Conservation (phyloP, 306 rosid species). For the Medicago lupulina region DNA sequence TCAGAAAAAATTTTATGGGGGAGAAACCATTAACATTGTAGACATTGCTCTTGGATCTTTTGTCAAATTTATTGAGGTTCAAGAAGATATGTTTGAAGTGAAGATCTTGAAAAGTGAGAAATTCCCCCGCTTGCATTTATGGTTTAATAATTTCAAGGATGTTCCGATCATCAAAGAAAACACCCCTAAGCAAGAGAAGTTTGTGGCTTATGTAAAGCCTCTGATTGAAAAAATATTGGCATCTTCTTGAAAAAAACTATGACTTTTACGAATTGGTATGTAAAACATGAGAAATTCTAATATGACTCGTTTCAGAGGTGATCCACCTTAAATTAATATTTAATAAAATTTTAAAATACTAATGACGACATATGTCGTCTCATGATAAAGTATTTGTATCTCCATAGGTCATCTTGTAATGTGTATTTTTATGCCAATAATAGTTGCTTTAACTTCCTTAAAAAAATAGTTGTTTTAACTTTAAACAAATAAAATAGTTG, state of each 20-base stretch:
- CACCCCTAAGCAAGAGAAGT: background rate
- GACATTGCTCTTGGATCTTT: background rate
- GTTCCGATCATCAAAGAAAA: background rate
- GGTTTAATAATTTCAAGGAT: background rate
- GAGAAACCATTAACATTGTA: conserved; percentile 40
- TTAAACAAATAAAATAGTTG: too few relatives aligned
- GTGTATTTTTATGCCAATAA: background rate
- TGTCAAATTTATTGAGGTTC: background rate
- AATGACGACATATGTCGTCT: too few relatives aligned
- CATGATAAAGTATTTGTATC: background rate
- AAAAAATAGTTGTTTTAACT: too few relatives aligned
- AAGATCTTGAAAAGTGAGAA: background rate
- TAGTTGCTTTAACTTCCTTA: background rate
- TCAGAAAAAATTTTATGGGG: conserved; percentile 40
- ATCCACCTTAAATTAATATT: too few relatives aligned
- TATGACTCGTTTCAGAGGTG: too few relatives aligned
- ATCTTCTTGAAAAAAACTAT: background rate
- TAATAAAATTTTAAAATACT: too few relatives aligned
- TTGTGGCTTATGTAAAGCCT: background rate
- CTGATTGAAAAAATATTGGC: background rate
- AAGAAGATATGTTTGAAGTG: background rate
- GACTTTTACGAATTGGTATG: background rate
- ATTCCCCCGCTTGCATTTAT: background rate
- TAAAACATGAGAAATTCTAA: too few relatives aligned
- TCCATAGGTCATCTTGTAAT: background rate